Evolutionary conservation across 169 alveolate genomes (phyloP).

Genomic region (Plasmodium sp.): DNA sequence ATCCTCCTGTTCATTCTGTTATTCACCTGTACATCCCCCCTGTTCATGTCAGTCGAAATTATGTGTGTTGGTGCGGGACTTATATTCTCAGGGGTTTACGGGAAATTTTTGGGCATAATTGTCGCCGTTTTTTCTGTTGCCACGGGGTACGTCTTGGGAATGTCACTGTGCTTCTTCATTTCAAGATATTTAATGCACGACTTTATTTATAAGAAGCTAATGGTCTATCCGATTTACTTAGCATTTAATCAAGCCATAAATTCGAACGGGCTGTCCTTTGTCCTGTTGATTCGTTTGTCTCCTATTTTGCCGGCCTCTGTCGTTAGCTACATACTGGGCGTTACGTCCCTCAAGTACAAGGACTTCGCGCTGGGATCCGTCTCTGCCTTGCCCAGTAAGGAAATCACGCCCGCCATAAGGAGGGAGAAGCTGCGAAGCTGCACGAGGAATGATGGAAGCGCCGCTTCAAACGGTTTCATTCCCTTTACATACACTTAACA

Average conservation of each 20-base stretch:
- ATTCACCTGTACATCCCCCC: slow-evolving; percentile 46
- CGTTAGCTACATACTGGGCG: slow-evolving; percentile 73
- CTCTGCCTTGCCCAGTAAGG: slow-evolving; percentile 69
- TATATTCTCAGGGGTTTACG: slow-evolving; percentile 74
- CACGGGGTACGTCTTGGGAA: slow-evolving; percentile 61
- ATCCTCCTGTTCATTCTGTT: slow-evolving; percentile 47
- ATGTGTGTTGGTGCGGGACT: slow-evolving; percentile 74
- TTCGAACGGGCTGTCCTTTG: slow-evolving; percentile 70
- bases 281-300: slow-evolving; percentile 70
- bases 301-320: slow-evolving; percentile 74
- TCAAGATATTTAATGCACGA: slow-evolving; percentile 73
- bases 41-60: slow-evolving; percentile 74
- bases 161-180: slow-evolving; percentile 70
- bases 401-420: neutral
- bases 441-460: neutral
- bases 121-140: slow-evolving; percentile 69
- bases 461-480: neutral
- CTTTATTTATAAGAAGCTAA: slow-evolving; percentile 67
- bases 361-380: slow-evolving; percentile 70
- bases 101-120: slow-evolving; percentile 39
- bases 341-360: slow-evolving; percentile 52
- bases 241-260: slow-evolving; percentile 75
- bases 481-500: neutral
- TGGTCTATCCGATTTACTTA: slow-evolving; percentile 65
- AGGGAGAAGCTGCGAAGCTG: neutral